Evolutionary conservation across 257 asterid species (phyloP).

Genomic region (Solanum ossicruentum): DNA sequence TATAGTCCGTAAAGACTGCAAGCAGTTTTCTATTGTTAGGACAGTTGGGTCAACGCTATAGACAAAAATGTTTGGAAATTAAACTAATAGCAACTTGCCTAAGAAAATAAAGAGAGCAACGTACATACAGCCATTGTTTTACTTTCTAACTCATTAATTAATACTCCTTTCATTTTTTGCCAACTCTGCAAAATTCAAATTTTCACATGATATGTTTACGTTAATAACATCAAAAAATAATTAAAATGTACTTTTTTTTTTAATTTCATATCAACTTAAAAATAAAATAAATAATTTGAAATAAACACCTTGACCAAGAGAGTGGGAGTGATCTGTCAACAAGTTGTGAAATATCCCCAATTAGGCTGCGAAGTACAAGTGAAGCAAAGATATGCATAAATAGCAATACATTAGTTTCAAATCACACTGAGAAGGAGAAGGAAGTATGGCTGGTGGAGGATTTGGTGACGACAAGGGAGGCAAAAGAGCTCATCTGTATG

Average conservation of each 20-base stretch:
- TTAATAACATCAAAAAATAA: too few species aligned
- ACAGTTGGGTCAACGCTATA: not conserved
- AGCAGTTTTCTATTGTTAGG: not conserved
- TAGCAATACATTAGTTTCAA: not conserved
- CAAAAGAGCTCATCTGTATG: conserved; percentile 60
- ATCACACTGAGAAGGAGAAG: not conserved
- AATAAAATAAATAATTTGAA: too few species aligned
- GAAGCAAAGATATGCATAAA: not conserved
- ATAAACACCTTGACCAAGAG: not conserved
- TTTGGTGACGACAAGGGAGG: conserved; percentile 22
- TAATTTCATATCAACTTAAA: too few species aligned
- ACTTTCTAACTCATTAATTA: not conserved
- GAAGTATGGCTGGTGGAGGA: conserved; percentile 65
- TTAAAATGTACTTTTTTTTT: too few species aligned
- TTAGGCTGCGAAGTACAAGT: not conserved
- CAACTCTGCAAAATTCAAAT: too few species aligned
- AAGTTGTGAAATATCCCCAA: not conserved
- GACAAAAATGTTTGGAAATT: not conserved
- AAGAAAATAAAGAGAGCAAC: not conserved
- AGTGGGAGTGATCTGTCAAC: not conserved
- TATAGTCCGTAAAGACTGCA: not conserved
- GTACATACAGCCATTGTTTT: not conserved
- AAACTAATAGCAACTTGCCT: not conserved
- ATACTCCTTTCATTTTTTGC: not conserved
- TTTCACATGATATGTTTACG: too few species aligned